Evolutionary conservation across 805 yeast genomes (phyloP).

Genomic region (Ogataea pini): DNA sequence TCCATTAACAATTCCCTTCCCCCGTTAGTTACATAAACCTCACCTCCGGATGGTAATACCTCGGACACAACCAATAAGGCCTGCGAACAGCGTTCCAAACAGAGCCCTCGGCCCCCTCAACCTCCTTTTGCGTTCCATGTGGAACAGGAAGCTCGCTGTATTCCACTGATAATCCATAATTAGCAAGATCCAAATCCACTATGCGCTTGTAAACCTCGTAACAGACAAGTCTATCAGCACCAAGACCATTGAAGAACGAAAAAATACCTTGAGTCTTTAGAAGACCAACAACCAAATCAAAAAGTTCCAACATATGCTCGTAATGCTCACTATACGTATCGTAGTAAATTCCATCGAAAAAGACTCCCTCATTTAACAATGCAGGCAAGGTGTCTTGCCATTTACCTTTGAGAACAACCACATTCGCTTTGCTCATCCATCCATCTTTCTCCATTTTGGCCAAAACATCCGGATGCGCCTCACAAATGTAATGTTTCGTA

Average conservation of each 20-base stretch:
- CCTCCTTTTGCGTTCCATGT: conserved; percentile 36
- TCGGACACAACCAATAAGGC: conserved; percentile 69
- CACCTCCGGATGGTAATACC: conserved; percentile 62
- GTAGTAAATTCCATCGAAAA: conserved; percentile 88
- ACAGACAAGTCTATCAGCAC: conserved; percentile 73
- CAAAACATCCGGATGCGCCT: conserved; percentile 93
- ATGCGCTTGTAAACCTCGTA: conserved; percentile 84
- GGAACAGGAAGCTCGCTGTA: conserved; percentile 54
- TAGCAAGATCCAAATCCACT: conserved; percentile 74
- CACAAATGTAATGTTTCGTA: conserved; percentile 80
- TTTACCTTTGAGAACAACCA: conserved; percentile 78
- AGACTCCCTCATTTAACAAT: conserved; percentile 63
- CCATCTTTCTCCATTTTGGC: conserved; percentile 68
- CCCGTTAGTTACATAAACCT: conserved; percentile 7
- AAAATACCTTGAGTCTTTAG: conserved; percentile 81
- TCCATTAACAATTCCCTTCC: too few species aligned
- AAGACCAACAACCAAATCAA: conserved; percentile 79
- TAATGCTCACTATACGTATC: conserved; percentile 95
- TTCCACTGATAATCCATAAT: conserved; percentile 72
- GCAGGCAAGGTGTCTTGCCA: conserved; percentile 85
- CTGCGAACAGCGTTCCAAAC: conserved; percentile 65
- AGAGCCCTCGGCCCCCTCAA: conserved; percentile 39
- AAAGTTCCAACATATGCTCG: conserved; percentile 81
- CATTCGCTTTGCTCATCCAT: conserved; percentile 76
- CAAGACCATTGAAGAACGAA: conserved; percentile 90